Evolutionary conservation across 345 rosid species (phyloP), one percentile per base, ranked within the genome.

Genomic region (Salix exigua): DNA sequence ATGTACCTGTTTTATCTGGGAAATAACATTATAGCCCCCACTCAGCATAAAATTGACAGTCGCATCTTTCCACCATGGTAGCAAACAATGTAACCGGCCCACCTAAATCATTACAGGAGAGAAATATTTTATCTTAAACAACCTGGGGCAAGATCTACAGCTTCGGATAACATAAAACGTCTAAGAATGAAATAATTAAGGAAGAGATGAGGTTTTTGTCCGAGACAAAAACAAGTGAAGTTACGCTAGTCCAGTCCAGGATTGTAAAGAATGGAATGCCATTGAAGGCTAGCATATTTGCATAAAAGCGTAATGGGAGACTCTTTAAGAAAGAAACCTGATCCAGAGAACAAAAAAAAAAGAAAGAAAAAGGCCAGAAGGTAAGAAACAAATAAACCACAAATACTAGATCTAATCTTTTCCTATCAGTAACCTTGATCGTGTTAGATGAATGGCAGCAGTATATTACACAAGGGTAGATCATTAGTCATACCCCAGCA

Each of bases 1-100:
- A 28, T 13, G 60, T 77, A 91, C 98, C 97, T 87, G 84, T 73
- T 85, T 78, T 48, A 93, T 91, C 66, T 85, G 90, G 76, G 82
- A 11, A 75, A 78, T 66, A 70, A 95, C 91, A 66, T 88, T 86
- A 82, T 91, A 95, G 74, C 99, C 97, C 17, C 99, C 98, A 76
- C 91, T 87, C 6, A 86, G 83, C 98, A 93, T 96, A 63, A 93
- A 96, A 82, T 82, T 87, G 42, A 96, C 93, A 25, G 91, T 86
- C 55, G 97, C 94, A 87, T 93, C 92, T 68, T 88, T 92, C 99
- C 98, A 93, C 97, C 99, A 93, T 63, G 92, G 91, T 87, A 79
- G 91, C 66, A 85, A 83, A 82, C 97, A 93, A 84, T 95, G 97
- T 84, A 95, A 83, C 48, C 93, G 87, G 81, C 99, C 99, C 60